Evolutionary conservation across 1,284 basidiomycete species (phyloP).

Genomic region (Ustilago lituana): DNA sequence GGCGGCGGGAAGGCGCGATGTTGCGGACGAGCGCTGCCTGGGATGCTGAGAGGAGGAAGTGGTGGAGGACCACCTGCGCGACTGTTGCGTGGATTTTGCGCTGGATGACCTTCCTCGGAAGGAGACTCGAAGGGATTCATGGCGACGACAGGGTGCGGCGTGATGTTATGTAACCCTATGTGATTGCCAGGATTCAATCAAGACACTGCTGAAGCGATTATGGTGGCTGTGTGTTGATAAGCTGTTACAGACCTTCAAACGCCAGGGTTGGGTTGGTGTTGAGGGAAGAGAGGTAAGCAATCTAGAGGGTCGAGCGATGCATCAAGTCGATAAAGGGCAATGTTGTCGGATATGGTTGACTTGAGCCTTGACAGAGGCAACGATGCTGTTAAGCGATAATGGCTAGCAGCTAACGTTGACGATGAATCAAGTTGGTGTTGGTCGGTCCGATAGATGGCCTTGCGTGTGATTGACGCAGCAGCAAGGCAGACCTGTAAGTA

Average conservation of each 20-base stretch:
- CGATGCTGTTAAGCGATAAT: no score
- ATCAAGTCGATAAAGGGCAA: constrained; percentile 10
- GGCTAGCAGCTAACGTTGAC: no score
- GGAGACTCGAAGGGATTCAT: constrained; percentile 50
- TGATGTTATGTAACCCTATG: no score
- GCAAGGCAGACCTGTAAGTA: neutral
- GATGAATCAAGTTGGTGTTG: no score
- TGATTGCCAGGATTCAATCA: no score
- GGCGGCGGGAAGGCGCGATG: constrained; percentile 11
- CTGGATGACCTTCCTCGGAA: constrained; percentile 11
- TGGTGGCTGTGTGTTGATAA: no score
- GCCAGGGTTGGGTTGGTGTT: neutral
- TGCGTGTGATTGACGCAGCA: no score
- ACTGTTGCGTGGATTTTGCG: constrained; percentile 14
- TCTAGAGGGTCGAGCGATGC: constrained; percentile 14
- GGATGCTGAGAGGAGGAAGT: constrained; percentile 42
- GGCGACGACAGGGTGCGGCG: neutral
- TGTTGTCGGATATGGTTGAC: no score
- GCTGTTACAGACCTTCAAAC: neutral
- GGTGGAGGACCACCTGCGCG: constrained; percentile 33
- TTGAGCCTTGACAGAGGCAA: no score
- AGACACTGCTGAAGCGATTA: neutral
- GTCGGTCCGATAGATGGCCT: no score
- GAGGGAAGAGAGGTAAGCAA: neutral
- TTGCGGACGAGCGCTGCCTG: constrained; percentile 20